Base-by-base conservation (phyloP, 139 green algal genomes). In the Picochlorum sp. region DNA sequence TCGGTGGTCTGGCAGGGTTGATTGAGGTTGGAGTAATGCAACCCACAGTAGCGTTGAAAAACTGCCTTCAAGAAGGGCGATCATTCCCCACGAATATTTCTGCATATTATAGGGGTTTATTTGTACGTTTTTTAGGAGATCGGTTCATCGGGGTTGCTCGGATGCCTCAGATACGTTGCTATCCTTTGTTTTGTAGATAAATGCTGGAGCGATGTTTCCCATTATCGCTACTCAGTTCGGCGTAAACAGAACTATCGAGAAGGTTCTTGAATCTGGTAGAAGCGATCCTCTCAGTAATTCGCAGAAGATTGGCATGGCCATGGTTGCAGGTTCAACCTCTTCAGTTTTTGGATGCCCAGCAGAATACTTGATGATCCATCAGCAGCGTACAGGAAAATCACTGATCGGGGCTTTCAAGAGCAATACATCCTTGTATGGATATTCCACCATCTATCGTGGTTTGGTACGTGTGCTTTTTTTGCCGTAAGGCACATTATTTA, bases 161-260 rank as follows among this genome's bases (percentile, higher is more conserved):
- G 18, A 26, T 41, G 23, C n/a, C 15, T 21, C 6, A 57, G 10
- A 16, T 56, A 23, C 23, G 15, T 16, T 58, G 57, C 23, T 56
- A 58, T 56, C n/a, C 1, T 18, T 59, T 23, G 28, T 41, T 51
- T 11, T 45, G 21, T 77, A 91, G 85, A 78, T 95, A 55, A 96
- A 92, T 69, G 71, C 86, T 24, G 66, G 81, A 49, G 83, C 74
- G 55, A 94, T 96, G 68, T 84, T 88, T 34, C 90, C 90, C 37
- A 96, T 96, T 72, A 96, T 89, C 14, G 87, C 89, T 0, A 81
- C 85, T 2, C 87, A 93, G 68, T 94, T 95, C 74, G 88, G 86
- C 7, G 78, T 84, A 14, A 93, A 92, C 65, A 69, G 74, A 1
- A n/a, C 88, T 3, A 51, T 78, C 55, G 71, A 78, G 28, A 54